These are phyloP conservation scores for Artemisia annua DNA, from an alignment of 129 eudicot genomes.

Conservation along the genomic window DNA sequence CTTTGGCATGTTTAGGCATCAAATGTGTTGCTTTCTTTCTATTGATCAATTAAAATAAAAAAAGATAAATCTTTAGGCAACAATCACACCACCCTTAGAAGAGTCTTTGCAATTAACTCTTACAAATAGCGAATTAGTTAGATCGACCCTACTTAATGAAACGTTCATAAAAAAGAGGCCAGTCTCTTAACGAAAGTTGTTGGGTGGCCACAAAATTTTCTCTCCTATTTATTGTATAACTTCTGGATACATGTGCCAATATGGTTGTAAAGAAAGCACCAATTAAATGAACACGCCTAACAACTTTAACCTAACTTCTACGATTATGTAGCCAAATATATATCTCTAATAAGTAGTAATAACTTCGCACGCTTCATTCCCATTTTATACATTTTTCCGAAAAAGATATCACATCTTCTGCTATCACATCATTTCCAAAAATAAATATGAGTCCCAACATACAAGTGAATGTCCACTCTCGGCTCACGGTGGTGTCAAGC, in stretches of 20 bases:
- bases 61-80: no score
- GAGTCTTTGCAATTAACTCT: no score
- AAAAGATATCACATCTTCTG: background rate
- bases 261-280: constrained; percentile 23
- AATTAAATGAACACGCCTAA: constrained; percentile 37
- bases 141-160: no score
- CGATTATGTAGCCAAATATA: background rate
- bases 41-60: no score
- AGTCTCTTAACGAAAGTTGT: background rate
- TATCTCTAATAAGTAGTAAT: background rate
- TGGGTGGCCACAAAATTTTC: constrained; percentile 12
- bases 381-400: background rate
- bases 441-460: background rate
- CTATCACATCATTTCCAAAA: background rate
- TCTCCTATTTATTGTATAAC: constrained; percentile 20
- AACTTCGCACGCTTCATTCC: background rate
- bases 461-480: constrained; percentile 47
- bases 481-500: constrained; percentile 63
- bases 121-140: no score
- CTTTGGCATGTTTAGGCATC: no score
- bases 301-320: constrained; percentile 21
- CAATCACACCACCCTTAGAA: no score
- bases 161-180: no score
- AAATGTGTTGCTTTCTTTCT: no score
- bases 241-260: constrained; percentile 26